Evolutionary conservation across 306 rosid species (phyloP), one percentile per base, ranked within the genome.

Genomic region (Cicer cuneatum): DNA sequence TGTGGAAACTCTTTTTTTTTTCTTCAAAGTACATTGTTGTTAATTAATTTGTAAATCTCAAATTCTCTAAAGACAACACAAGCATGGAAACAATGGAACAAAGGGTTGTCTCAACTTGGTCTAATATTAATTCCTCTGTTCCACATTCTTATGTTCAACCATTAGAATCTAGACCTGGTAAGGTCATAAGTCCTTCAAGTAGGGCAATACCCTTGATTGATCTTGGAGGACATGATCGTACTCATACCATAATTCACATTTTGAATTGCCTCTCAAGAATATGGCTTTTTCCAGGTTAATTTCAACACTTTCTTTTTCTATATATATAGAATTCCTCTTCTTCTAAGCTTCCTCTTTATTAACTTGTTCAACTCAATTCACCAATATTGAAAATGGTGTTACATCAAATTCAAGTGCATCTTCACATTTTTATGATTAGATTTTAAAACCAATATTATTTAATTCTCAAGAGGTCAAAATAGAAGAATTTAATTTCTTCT

Each of bases 231-330:
- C 46, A 69, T 41, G 87, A 88, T 42, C 92, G 29, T 52, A 9
- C 42, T 13, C 4, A 45, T 61, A 76, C 46, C 21, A 49, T 75
- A 21, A 53, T 71, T 0, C 79, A 79, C 18, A 76, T 92, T 66
- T 13, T 82, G 68, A 69, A 88, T 74, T 74, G 93, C 93, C 24
- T 65, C 85, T 1, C 11, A 84, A 8, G 89, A 92, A 4, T 88
- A 74, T 33, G 98, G 93, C 6, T 85, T 90, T 78, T 92, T 92
- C 40, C 93, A 92, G 92, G 96, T 88, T 40, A 29, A 3, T 58
- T 6, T 29, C 18, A 29, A 12, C 15, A 12, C 4, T 24, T 21
- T 21, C n/a, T 9, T 53, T 53, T 51, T 7, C 7, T 0, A 8
- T 51, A 15, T 0, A 8, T 51, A 15, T 51, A 2, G 1, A 51